A percentile compares a stretch with the other conserved stretches of the same genome.
phyloP scores from a whole-genome alignment of 2,329 filamentous ascomycete species.

The Fusarium hainanense region DNA sequence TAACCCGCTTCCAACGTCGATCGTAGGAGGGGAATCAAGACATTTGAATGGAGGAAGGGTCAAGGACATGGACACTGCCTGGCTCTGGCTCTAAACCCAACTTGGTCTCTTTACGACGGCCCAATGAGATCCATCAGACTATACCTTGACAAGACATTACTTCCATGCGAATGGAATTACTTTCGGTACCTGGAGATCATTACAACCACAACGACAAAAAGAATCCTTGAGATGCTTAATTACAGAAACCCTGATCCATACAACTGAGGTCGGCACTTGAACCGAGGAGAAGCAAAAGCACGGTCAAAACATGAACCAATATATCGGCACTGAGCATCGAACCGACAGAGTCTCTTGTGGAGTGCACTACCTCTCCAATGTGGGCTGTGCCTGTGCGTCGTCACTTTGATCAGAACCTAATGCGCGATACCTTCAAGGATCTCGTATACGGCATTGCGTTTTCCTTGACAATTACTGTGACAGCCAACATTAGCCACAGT shows the following conservation, averaged over 20 bases:
- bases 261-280: slow-evolving; percentile 8
- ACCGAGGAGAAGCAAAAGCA: not conserved
- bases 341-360: slow-evolving; percentile 17
- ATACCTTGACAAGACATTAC: slow-evolving; percentile 12
- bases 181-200: slow-evolving; percentile 16
- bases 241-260: slow-evolving; percentile 1
- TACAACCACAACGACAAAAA: not conserved
- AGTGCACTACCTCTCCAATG: not conserved
- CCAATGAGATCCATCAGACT: slow-evolving; percentile 15
- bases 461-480: not conserved
- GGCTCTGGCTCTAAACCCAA: slow-evolving; percentile 29
- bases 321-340: slow-evolving; percentile 2
- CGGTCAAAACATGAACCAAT: slow-evolving; percentile 3
- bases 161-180: slow-evolving; percentile 2
- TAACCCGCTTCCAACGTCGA: slow-evolving; percentile 15
- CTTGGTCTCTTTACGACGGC: slow-evolving; percentile 13
- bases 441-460: slow-evolving; percentile 4
- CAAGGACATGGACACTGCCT: slow-evolving; percentile 12
- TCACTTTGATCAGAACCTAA: slow-evolving; percentile 33
- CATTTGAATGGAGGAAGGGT: not conserved
- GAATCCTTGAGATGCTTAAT: slow-evolving; percentile 2
- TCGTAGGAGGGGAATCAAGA: slow-evolving; percentile 30
- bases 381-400: slow-evolving; percentile 21
- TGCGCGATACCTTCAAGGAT: slow-evolving; percentile 17
- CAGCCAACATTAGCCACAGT: not conserved